Conservation (phyloP, 2,329 filamentous ascomycete genomes). For the Elsinoe australis region DNA sequence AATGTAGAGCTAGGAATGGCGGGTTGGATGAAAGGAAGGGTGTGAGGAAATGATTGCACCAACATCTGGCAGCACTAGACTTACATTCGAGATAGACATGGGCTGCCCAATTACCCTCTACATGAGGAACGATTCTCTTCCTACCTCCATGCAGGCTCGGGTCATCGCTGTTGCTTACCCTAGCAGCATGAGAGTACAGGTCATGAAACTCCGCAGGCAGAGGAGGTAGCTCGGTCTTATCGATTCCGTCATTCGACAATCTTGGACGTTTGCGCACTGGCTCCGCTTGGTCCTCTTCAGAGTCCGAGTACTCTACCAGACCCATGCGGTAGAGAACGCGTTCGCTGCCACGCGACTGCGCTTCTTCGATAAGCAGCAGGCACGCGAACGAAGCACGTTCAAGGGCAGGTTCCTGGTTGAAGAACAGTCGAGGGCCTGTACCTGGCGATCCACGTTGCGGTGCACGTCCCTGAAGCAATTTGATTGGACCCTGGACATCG, state of each 20-base stretch:
- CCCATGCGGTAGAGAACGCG: conserved; percentile 40
- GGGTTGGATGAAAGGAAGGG: no score
- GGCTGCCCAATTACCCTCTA: conserved; percentile 84
- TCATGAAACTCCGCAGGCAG: conserved; percentile 77
- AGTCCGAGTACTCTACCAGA: conserved; percentile 60
- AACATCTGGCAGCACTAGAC: conserved; percentile 29
- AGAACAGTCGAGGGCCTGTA: no score
- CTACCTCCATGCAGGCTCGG: conserved; percentile 79
- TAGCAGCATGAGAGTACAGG: conserved; percentile 75
- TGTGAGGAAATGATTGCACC: neutral
- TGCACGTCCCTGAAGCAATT: conserved; percentile 5
- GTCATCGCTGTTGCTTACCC: conserved; percentile 71
- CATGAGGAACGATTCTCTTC: conserved; percentile 72
- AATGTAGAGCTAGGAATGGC: no score
- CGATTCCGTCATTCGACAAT: conserved; percentile 4
- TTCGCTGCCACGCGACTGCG: no score
- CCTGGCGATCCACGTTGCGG: conserved; percentile 4
- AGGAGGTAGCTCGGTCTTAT: conserved; percentile 38
- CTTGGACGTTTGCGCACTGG: conserved; percentile 19
- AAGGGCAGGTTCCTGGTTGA: neutral
- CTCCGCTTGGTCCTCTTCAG: conserved; percentile 29
- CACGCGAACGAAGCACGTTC: neutral
- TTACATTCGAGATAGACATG: conserved; percentile 91
- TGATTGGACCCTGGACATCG: conserved; percentile 5
- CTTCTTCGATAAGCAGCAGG: no score